Conservation (phyloP, 306 rosid genomes). For the Vachellia collinsii region DNA sequence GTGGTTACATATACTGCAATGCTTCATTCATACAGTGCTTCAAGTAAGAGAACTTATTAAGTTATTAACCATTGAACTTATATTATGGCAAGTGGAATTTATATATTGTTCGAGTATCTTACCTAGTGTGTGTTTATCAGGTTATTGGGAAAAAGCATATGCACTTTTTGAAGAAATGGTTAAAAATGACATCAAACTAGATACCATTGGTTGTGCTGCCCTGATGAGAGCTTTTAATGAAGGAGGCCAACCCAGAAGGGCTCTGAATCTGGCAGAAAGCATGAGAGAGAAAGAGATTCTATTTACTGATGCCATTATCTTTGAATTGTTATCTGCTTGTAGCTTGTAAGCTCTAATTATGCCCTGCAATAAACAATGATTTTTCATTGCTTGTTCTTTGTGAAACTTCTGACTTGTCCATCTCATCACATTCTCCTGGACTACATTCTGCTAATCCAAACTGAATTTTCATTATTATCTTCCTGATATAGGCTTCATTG, state of each 20-base stretch:
- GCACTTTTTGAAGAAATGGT: constrained; percentile 83
- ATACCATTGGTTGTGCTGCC: constrained; percentile 80
- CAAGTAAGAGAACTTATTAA: constrained; percentile 51
- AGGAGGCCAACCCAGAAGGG: constrained; percentile 83
- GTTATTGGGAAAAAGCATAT: constrained; percentile 78
- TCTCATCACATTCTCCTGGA: constrained; percentile 21
- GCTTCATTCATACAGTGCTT: constrained; percentile 72
- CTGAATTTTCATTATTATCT: constrained; percentile 27
- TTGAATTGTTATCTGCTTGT: constrained; percentile 92
- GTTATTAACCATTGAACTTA: constrained; percentile 28
- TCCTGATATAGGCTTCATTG: constrained; percentile 31
- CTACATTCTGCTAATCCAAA: constrained; percentile 25
- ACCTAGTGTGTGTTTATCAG: constrained; percentile 50
- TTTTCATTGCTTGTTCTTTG: constrained; percentile 15
- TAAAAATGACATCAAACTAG: constrained; percentile 59
- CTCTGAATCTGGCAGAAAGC: constrained; percentile 66
- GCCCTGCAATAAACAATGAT: background rate
- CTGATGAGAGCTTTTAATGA: constrained; percentile 85
- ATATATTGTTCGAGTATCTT: constrained; percentile 30
- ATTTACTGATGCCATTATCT: constrained; percentile 71
- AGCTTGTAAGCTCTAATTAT: constrained; percentile 67
- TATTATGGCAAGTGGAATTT: constrained; percentile 27
- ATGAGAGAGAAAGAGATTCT: constrained; percentile 84
- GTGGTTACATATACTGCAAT: constrained; percentile 81
- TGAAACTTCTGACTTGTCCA: constrained; percentile 26